Conservation (phyloP, 2,329 filamentous ascomycete species). For the Xylaria sp. region DNA sequence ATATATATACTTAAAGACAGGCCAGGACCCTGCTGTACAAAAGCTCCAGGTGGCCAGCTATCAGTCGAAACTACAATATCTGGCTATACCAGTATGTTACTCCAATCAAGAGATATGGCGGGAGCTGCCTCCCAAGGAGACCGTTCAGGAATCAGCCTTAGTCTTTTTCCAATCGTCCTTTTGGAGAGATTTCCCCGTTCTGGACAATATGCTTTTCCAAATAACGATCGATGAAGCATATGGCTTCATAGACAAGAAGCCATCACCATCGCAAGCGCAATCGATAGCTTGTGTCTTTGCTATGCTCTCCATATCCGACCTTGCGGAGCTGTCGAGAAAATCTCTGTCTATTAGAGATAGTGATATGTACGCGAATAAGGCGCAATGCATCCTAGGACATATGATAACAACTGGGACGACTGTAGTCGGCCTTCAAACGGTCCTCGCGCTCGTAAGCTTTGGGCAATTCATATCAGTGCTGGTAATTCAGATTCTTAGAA, state of each 20-base stretch:
- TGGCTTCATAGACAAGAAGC: neutral
- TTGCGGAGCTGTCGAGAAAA: neutral
- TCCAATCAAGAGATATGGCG: neutral
- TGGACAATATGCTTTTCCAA: neutral
- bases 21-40: neutral
- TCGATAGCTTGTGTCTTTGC: neutral
- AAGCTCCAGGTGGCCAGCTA: neutral
- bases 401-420: neutral
- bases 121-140: neutral
- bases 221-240: neutral
- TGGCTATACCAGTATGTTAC: neutral
- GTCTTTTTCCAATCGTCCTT: neutral
- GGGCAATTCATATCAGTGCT: neutral
- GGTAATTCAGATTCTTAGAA: neutral
- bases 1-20: conserved; percentile 6
- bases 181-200: neutral
- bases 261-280: neutral
- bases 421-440: neutral
- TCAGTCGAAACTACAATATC: neutral
- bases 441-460: neutral
- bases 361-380: neutral
- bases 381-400: neutral
- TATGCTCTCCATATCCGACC: neutral
- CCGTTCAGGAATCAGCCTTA: neutral
- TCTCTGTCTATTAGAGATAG: neutral